phyloP scores from a whole-genome alignment of 768 basidiomycete genomes.

The Trichaptum fuscoviolaceum region DNA sequence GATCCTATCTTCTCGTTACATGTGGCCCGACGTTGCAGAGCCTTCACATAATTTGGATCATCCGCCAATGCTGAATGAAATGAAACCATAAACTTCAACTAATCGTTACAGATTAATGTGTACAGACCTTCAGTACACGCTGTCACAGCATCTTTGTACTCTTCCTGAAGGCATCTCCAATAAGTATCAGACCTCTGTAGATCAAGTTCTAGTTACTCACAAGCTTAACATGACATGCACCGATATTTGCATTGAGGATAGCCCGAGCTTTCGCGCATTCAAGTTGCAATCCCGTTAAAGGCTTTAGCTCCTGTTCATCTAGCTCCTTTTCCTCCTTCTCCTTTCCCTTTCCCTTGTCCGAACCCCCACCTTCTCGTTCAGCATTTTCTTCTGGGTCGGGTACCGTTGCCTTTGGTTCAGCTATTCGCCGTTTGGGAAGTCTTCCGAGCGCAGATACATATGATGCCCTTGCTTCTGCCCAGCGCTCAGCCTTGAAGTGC shows the following conservation, averaged over 20 bases:
- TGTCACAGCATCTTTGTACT: slow-evolving; percentile 73
- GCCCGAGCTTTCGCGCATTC: slow-evolving; percentile 59
- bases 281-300: slow-evolving; percentile 31
- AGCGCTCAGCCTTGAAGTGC: slow-evolving; percentile 57
- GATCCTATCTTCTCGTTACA: slow-evolving; percentile 77
- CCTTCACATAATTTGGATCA: slow-evolving; percentile 83
- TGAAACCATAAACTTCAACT: slow-evolving; percentile 8
- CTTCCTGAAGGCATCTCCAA: slow-evolving; percentile 40
- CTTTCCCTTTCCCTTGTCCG: not conserved
- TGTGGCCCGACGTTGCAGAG: slow-evolving; percentile 79
- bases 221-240: slow-evolving; percentile 76
- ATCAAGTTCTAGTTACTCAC: slow-evolving; percentile 40
- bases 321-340: slow-evolving; percentile 15
- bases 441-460: slow-evolving; percentile 67
- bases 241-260: slow-evolving; percentile 82
- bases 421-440: slow-evolving; percentile 46
- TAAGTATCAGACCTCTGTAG: not conserved
- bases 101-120: slow-evolving; percentile 7
- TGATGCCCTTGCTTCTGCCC: slow-evolving; percentile 63
- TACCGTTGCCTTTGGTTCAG: slow-evolving; percentile 15
- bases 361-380: slow-evolving; percentile 15
- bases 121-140: slow-evolving; percentile 70
- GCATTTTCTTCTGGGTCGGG: slow-evolving; percentile 17
- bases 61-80: slow-evolving; percentile 74
- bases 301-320: slow-evolving; percentile 14